A percentile compares a stretch with the other conserved stretches of the same genome.
Conservation (phyloP, 2,329 filamentous ascomycete genomes). For the Colletotrichum lindemuthianum region DNA sequence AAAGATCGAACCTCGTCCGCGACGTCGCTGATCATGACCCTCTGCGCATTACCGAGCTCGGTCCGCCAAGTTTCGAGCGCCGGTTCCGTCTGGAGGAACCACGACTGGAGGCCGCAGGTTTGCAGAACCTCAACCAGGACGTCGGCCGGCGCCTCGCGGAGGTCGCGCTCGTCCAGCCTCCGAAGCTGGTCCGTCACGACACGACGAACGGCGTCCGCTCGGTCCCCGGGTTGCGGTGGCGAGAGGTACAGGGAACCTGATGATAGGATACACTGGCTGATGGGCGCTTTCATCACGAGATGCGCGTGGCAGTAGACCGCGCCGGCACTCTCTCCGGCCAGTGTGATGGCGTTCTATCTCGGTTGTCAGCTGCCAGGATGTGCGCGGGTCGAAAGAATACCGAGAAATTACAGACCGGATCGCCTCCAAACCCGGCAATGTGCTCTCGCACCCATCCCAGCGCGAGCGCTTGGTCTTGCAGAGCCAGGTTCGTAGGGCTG, state of each 20-base stretch:
- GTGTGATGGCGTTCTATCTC: slow-evolving; percentile 49
- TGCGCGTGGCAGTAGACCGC: slow-evolving; percentile 57
- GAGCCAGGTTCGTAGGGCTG: slow-evolving; percentile 48
- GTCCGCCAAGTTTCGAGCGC: slow-evolving; percentile 49
- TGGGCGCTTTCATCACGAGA: slow-evolving; percentile 44
- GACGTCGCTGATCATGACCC: slow-evolving; percentile 54
- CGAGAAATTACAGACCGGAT: slow-evolving; percentile 36
- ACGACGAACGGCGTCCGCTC: background rate
- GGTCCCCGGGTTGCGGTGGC: slow-evolving; percentile 47
- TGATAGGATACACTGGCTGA: slow-evolving; percentile 49
- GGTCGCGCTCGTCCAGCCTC: slow-evolving; percentile 9
- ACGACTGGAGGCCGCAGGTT: slow-evolving; percentile 50
- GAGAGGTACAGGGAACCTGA: slow-evolving; percentile 56
- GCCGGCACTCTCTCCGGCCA: slow-evolving; percentile 57
- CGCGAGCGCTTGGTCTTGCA: slow-evolving; percentile 47
- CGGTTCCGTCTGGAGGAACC: slow-evolving; percentile 53
- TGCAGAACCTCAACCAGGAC: slow-evolving; percentile 47
- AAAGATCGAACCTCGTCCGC: slow-evolving; percentile 50
- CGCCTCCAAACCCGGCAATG: slow-evolving; percentile 42
- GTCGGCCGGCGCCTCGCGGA: slow-evolving; percentile 42
- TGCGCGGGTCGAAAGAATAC: too few species aligned
- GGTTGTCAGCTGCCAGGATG: background rate
- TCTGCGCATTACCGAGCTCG: slow-evolving; percentile 43
- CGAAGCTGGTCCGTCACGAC: background rate
- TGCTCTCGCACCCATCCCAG: slow-evolving; percentile 44